These are phyloP conservation scores for Falciphora oryzae DNA, from an alignment of 2,329 filamentous ascomycete genomes.

Conservation along the genomic window DNA sequence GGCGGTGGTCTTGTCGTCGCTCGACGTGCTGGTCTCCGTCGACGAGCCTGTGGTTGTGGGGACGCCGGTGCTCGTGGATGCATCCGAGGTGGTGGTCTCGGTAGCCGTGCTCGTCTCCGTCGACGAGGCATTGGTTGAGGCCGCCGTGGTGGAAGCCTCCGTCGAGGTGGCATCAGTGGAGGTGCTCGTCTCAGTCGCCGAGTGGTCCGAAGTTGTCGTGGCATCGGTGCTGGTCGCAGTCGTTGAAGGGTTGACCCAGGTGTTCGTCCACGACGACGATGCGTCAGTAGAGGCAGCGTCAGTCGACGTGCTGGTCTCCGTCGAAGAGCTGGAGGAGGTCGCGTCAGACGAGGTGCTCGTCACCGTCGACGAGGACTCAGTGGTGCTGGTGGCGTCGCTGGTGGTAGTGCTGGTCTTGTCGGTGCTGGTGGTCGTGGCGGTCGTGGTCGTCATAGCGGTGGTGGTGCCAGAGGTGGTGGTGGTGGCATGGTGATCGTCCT, in stretches of 20 bases:
- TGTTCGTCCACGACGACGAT: too few species aligned
- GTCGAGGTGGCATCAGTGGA: background rate
- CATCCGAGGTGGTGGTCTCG: background rate
- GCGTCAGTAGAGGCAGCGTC: background rate
- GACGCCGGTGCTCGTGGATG: background rate
- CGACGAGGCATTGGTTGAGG: too few species aligned
- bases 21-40: background rate
- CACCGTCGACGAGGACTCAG: background rate
- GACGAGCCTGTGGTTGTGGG: background rate
- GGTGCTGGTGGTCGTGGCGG: slow-evolving; percentile 5
- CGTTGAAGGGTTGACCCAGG: background rate
- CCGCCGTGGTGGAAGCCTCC: background rate
- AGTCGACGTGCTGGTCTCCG: background rate
- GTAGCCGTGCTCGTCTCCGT: background rate
- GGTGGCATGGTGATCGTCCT: slow-evolving; percentile 15
- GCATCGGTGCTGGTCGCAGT: background rate
- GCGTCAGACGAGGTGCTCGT: background rate
- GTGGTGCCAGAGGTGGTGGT: slow-evolving; percentile 12
- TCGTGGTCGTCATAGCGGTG: slow-evolving; percentile 7
- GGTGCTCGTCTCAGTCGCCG: background rate
- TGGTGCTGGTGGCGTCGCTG: background rate
- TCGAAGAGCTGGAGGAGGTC: slow-evolving; percentile 5
- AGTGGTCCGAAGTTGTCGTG: background rate
- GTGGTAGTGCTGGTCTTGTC: slow-evolving; percentile 1
- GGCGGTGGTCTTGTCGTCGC: background rate